Evolutionary conservation across 345 rosid species (phyloP), one percentile per base, ranked within the genome.

Genomic region (Lepidium didymum): DNA sequence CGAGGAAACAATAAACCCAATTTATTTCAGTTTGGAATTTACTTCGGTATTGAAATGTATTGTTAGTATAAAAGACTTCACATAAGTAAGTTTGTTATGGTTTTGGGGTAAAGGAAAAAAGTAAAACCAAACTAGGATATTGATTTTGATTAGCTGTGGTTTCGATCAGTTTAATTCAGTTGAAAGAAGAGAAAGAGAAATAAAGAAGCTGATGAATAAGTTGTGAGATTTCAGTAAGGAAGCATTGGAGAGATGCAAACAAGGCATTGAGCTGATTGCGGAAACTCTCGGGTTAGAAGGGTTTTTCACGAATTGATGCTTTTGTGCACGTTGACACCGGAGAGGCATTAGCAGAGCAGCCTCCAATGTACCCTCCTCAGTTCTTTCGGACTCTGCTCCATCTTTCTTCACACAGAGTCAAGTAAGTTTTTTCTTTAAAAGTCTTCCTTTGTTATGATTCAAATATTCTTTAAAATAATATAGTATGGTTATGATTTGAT

Each of bases 301-400:
- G 98, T 45, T 90, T 93, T 77, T 85, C 98, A 46, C 81, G 98
- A 59, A 84, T 93, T 8, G 98, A 90, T 72, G 96, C 97, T 74
- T 93, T 93, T 56, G 91, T 87, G 66, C 79, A 93, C 45, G 96
- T 86, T 58, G 97, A 93, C 50, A 84, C 61, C 49, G 97, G 98
- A 80, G 98, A 93, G 96, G 96, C 98, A 36, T 81, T 90, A 49
- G 80, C 90, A 37, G 96, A 90, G 83, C 78, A 88, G 57, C 90
- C 92, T n/a, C 90, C 96, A 14, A 53, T 88, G 78, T 80, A 90
- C 64, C 96, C 97, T 77, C 92, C 83, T 33, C 64, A 52, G 0
- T 93, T 90, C 81, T 90, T 93, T 73, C 89, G 94, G 8, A 85
- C 70, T n/a, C 81, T 93, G 47, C 92, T 90, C 51, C 87, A 90